Conservation (phyloP, 768 basidiomycete species). For the Boletus speciosus region DNA sequence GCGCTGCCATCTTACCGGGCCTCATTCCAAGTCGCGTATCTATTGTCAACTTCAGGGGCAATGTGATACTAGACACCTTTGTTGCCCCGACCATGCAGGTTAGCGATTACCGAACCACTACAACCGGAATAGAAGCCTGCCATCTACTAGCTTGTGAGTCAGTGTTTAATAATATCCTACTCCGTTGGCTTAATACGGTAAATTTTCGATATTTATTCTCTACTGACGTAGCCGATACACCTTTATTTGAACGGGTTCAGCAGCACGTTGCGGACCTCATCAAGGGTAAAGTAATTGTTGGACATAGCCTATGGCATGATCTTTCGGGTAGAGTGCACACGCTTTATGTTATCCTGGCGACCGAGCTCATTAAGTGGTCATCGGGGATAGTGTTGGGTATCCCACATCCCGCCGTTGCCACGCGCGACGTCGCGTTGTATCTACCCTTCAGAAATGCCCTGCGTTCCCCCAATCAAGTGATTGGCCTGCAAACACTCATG, state of each 20-base stretch:
- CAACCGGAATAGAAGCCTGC: slow-evolving; percentile 50
- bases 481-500: slow-evolving; percentile 75
- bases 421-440: slow-evolving; percentile 79
- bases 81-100: slow-evolving; percentile 66
- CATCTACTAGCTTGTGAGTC: slow-evolving; percentile 40
- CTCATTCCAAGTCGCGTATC: slow-evolving; percentile 43
- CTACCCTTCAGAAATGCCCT: slow-evolving; percentile 74
- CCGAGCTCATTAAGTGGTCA: slow-evolving; percentile 12
- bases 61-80: slow-evolving; percentile 56
- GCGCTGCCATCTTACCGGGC: slow-evolving; percentile 6
- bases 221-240: slow-evolving; percentile 35
- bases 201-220: background rate
- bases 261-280: slow-evolving; percentile 61
- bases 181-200: background rate
- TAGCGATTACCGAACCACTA: slow-evolving; percentile 68
- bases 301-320: slow-evolving; percentile 79
- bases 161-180: background rate
- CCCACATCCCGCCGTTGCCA: slow-evolving; percentile 72
- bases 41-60: slow-evolving; percentile 57
- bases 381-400: slow-evolving; percentile 64
- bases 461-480: slow-evolving; percentile 58
- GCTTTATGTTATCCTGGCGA: background rate
- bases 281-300: slow-evolving; percentile 68
- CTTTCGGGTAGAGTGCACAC: slow-evolving; percentile 54
- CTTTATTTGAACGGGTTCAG: slow-evolving; percentile 61